These are phyloP conservation scores for Penicillium psychrosexuale DNA, from an alignment of 2,329 filamentous ascomycete genomes.

Conservation along the genomic window DNA sequence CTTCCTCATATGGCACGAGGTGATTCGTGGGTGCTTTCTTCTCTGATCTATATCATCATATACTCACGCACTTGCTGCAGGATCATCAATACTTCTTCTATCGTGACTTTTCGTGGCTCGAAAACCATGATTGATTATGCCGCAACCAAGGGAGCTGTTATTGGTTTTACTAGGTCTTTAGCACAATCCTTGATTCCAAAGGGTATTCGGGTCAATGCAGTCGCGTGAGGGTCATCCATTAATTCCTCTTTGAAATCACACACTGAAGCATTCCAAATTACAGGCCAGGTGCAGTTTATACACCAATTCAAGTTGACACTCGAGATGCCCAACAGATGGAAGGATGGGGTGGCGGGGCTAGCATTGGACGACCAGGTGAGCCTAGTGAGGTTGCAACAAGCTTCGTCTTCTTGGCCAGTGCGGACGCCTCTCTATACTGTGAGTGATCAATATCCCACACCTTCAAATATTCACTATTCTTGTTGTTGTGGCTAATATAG, in stretches of 20 bases:
- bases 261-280: background rate
- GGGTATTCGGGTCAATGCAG: constrained; percentile 56
- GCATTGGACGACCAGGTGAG: constrained; percentile 37
- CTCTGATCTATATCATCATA: background rate
- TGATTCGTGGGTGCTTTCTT: constrained; percentile 38
- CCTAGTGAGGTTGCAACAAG: constrained; percentile 42
- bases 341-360: constrained; percentile 27
- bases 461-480: background rate
- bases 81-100: constrained; percentile 58
- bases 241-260: no score
- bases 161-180: constrained; percentile 54
- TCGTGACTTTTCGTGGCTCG: constrained; percentile 55
- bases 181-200: constrained; percentile 52
- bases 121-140: constrained; percentile 54
- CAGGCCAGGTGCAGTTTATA: constrained; percentile 36
- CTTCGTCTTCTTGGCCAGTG: constrained; percentile 40
- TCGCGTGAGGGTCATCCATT: constrained; percentile 32
- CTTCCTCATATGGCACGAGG: constrained; percentile 55
- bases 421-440: constrained; percentile 37
- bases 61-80: constrained; percentile 23
- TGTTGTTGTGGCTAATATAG: background rate
- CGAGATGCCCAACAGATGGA: constrained; percentile 36
- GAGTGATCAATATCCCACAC: constrained; percentile 11
- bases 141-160: constrained; percentile 58
- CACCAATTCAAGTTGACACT: constrained; percentile 37